Evolutionary conservation across 1,284 basidiomycete genomes (phyloP).

Genomic region (Agroathelia rolfsii): DNA sequence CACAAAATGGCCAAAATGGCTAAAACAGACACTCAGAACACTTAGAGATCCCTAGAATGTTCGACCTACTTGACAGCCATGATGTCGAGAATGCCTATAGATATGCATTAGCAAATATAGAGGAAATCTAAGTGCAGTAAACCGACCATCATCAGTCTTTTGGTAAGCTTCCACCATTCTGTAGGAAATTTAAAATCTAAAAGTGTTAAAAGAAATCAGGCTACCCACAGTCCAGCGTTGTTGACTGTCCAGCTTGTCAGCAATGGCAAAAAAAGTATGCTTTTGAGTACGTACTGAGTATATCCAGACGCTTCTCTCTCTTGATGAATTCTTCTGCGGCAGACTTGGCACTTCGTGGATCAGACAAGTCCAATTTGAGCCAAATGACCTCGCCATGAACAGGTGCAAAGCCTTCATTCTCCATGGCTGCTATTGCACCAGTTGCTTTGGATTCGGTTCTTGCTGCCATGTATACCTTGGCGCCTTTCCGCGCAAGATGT

Average conservation of each 20-base stretch:
- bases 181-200: neutral
- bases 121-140: neutral
- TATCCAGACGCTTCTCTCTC: conserved; percentile 17
- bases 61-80: conserved; percentile 18
- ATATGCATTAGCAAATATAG: conserved; percentile 1
- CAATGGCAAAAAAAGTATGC: neutral
- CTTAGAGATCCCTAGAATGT: neutral
- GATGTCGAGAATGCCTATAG: conserved; percentile 16
- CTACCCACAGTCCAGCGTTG: conserved; percentile 16
- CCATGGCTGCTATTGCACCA: conserved; percentile 28
- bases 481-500: conserved; percentile 30
- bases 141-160: conserved; percentile 8
- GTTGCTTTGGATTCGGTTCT: conserved; percentile 28
- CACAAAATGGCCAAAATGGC: conserved; percentile 22
- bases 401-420: conserved; percentile 24
- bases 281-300: conserved; percentile 13
- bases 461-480: conserved; percentile 37
- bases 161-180: conserved; percentile 8
- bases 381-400: conserved; percentile 17
- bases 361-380: conserved; percentile 15
- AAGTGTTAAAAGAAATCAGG: conserved; percentile 3
- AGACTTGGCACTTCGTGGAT: conserved; percentile 12
- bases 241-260: conserved; percentile 12
- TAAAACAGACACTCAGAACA: conserved; percentile 8
- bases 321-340: conserved; percentile 17